These are phyloP conservation scores for Fusarium citri DNA, from an alignment of 2,329 filamentous ascomycete species.

Conservation along the genomic window DNA sequence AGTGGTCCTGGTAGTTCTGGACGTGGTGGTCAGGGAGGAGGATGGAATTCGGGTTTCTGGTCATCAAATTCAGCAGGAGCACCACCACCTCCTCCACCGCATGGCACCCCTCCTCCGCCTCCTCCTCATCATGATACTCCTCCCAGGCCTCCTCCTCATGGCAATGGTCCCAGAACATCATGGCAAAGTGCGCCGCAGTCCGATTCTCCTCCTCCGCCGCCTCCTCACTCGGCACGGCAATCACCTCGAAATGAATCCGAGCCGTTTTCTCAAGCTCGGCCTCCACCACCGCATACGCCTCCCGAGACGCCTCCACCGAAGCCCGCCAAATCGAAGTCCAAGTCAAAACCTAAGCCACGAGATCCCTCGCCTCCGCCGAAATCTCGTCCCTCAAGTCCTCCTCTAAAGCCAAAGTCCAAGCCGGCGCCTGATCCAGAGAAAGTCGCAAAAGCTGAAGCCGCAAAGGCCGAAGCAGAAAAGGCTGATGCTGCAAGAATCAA, in stretches of 20 bases:
- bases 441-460: not conserved
- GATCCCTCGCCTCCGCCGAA: slow-evolving; percentile 42
- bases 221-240: slow-evolving; percentile 39
- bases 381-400: slow-evolving; percentile 33
- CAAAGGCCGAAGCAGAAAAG: not conserved
- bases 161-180: slow-evolving; percentile 52
- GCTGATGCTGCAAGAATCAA: not conserved
- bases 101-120: slow-evolving; percentile 52
- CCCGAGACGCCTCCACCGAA: slow-evolving; percentile 42
- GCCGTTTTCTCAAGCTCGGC: slow-evolving; percentile 32
- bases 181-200: slow-evolving; percentile 52
- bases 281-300: slow-evolving; percentile 36
- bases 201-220: slow-evolving; percentile 39
- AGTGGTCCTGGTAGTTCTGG: slow-evolving; percentile 40
- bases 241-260: slow-evolving; percentile 33
- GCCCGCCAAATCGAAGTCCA: slow-evolving; percentile 35
- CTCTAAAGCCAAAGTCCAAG: slow-evolving; percentile 35
- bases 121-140: slow-evolving; percentile 49
- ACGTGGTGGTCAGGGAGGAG: slow-evolving; percentile 44
- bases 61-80: slow-evolving; percentile 49
- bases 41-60: slow-evolving; percentile 49
- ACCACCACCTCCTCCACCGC: slow-evolving; percentile 50
- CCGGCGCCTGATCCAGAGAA: slow-evolving; percentile 34
- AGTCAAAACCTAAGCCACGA: slow-evolving; percentile 17
- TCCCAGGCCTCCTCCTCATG: slow-evolving; percentile 43